Percentiles rank a stretch among this genome's conserved stretches.
Conservation (phyloP, 2,329 filamentous ascomycete genomes). For the Penicillium sp. region DNA sequence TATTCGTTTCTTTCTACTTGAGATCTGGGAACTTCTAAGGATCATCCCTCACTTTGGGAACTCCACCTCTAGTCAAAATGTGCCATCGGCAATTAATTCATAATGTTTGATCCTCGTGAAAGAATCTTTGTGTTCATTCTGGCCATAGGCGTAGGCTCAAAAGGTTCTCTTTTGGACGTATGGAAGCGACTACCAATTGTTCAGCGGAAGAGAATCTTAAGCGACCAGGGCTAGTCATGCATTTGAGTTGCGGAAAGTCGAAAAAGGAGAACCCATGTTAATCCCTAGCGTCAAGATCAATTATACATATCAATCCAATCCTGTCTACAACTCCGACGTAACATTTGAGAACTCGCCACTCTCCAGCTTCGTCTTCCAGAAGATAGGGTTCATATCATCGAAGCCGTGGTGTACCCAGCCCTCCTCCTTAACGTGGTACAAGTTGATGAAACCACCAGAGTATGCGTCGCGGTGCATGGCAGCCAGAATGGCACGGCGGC, state of each 20-base stretch:
- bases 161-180: no score
- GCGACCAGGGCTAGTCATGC: no score
- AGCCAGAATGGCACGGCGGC: conserved; percentile 87
- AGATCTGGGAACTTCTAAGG: no score
- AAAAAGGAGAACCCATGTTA: conserved; percentile 10
- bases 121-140: no score
- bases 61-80: no score
- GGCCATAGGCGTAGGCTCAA: no score
- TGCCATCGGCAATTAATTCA: no score
- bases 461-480: conserved; percentile 98
- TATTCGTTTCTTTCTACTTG: no score
- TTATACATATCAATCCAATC: conserved; percentile 25
- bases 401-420: conserved; percentile 99
- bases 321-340: conserved; percentile 66
- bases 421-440: conserved; percentile 98
- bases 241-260: background rate
- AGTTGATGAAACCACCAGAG: conserved; percentile 97
- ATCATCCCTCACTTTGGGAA: no score
- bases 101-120: no score
- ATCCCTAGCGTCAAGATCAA: conserved; percentile 23
- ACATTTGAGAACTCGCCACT: conserved; percentile 99
- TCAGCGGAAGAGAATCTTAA: no score
- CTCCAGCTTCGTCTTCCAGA: conserved; percentile 99
- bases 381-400: conserved; percentile 96
- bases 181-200: no score